phyloP scores from a whole-genome alignment of 139 green algal species.

The Volvox africanus region DNA sequence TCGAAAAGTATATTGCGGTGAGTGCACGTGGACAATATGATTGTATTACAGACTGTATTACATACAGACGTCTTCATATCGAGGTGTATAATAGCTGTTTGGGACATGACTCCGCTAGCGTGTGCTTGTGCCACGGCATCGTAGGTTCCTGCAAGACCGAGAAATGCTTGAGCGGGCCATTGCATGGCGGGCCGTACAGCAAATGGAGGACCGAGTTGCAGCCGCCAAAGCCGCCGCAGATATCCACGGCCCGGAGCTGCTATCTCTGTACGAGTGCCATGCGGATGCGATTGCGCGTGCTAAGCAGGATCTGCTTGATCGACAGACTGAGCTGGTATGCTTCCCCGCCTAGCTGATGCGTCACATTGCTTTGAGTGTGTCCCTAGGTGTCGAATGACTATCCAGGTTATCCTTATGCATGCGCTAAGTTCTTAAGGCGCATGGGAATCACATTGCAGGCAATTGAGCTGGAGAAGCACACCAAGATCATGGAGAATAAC shows the following conservation, averaged over 20 bases:
- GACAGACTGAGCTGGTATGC: background rate
- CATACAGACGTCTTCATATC: too few relatives aligned
- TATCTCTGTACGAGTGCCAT: background rate
- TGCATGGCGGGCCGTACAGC: slow-evolving; percentile 32
- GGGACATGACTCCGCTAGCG: background rate
- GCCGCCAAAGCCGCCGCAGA: background rate
- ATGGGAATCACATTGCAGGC: background rate
- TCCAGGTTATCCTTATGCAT: background rate
- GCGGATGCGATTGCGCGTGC: background rate
- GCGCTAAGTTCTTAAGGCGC: too few relatives aligned
- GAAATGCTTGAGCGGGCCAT: slow-evolving; percentile 40
- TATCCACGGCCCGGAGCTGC: background rate
- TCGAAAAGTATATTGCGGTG: too few relatives aligned
- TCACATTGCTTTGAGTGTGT: background rate
- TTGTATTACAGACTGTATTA: too few relatives aligned
- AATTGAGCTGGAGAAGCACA: background rate
- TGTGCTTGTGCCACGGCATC: background rate
- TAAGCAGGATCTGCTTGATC: background rate
- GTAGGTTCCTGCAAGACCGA: slow-evolving; percentile 22
- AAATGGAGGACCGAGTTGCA: background rate
- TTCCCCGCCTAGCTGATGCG: background rate
- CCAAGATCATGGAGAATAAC: background rate
- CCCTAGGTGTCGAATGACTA: background rate
- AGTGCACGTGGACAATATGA: too few relatives aligned
- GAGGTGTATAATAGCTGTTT: too few relatives aligned